Evolutionary conservation across 805 yeast species (phyloP).

Genomic region (Spathaspora sp.): DNA sequence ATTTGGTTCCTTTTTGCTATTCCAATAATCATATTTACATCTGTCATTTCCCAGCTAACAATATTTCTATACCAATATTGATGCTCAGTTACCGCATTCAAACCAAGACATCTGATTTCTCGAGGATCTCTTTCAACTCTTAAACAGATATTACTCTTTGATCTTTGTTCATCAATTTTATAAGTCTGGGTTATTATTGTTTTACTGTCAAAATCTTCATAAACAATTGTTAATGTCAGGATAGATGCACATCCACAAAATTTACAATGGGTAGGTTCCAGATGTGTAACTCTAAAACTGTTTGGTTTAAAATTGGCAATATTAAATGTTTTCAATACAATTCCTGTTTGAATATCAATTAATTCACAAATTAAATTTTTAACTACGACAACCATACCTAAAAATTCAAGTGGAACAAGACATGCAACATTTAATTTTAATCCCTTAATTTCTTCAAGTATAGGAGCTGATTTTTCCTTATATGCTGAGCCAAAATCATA

Average conservation of each 20-base stretch:
- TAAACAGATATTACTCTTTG: constrained; percentile 76
- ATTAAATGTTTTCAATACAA: constrained; percentile 54
- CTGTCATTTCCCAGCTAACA: constrained; percentile 79
- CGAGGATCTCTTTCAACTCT: constrained; percentile 92
- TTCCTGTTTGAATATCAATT: constrained; percentile 78
- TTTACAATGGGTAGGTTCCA: constrained; percentile 82
- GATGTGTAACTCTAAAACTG: constrained; percentile 67
- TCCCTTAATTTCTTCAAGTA: neutral
- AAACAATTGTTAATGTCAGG: constrained; percentile 66
- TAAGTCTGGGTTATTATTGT: constrained; percentile 70
- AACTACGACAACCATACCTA: constrained; percentile 70
- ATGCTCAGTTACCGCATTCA: constrained; percentile 68
- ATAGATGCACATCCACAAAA: constrained; percentile 90
- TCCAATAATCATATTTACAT: constrained; percentile 74
- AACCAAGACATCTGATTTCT: constrained; percentile 86
- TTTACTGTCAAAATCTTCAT: constrained; percentile 55
- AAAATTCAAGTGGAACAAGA: constrained; percentile 48
- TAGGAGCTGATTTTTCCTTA: neutral
- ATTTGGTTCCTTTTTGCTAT: constrained; percentile 11
- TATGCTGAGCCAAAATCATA: constrained; percentile 10
- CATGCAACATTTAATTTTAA: constrained; percentile 3
- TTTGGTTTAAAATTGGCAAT: constrained; percentile 62
- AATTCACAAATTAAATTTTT: constrained; percentile 55
- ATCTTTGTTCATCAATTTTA: constrained; percentile 60
- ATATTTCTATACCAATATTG: constrained; percentile 63